Evolutionary conservation across 352 stramenopile species (phyloP).

Genomic region (Phytophthora ramorum): DNA sequence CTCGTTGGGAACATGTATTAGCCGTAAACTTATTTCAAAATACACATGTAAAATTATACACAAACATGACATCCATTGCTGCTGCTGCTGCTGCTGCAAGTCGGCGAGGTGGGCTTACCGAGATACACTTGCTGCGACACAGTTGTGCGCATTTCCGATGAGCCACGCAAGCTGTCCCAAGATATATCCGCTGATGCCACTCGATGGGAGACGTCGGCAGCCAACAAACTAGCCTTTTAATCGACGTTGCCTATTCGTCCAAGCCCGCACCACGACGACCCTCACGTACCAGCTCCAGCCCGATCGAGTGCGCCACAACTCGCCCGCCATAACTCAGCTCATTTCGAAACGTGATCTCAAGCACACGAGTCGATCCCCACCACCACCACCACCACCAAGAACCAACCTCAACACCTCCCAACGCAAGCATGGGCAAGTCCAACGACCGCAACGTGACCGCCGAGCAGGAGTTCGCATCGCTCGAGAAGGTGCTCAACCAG

Average conservation of each 20-base stretch:
- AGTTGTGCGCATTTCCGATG: neutral
- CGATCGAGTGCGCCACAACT: neutral
- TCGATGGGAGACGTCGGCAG: slow-evolving; percentile 5
- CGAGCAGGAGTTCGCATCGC: slow-evolving; percentile 3
- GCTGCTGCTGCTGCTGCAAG: too few species aligned
- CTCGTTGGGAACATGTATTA: too few species aligned
- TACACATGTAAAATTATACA: neutral
- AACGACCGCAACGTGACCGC: slow-evolving; percentile 3
- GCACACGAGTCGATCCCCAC: slow-evolving; percentile 7
- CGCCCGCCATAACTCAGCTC: neutral
- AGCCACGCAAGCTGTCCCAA: slow-evolving; percentile 3
- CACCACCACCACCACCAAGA: neutral
- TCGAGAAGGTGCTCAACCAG: slow-evolving; percentile 5
- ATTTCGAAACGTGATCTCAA: slow-evolving; percentile 6
- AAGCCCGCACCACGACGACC: neutral
- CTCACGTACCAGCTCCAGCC: neutral
- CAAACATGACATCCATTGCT: too few species aligned
- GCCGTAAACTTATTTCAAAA: neutral
- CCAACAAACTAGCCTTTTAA: slow-evolving; percentile 3
- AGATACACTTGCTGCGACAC: neutral
- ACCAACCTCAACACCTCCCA: neutral
- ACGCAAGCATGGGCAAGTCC: slow-evolving; percentile 1
- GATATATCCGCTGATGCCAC: neutral
- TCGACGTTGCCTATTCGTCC: neutral
- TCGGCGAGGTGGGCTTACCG: too few species aligned